Evolutionary conservation across 495 filamentous ascomycete genomes (phyloP).

Genomic region (Trypethelium eluteriae): DNA sequence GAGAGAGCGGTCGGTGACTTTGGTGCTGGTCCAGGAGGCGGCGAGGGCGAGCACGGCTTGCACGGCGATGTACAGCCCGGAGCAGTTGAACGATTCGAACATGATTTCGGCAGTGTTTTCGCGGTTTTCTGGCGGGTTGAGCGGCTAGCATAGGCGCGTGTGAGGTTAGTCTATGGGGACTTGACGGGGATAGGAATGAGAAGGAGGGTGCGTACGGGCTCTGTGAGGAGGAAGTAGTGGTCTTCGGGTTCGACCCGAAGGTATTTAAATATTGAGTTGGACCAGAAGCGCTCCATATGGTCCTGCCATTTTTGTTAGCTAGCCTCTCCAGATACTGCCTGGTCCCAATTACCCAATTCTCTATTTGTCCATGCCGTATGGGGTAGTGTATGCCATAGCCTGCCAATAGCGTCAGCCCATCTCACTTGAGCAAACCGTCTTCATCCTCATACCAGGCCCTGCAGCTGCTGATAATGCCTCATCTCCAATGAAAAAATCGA

Average conservation of each 20-base stretch:
- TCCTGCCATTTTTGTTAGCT: conserved; percentile 49
- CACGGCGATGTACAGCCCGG: conserved; percentile 96
- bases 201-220: conserved; percentile 58
- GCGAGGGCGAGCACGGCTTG: conserved; percentile 94
- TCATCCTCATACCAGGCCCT: conserved; percentile 60
- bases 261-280: conserved; percentile 99
- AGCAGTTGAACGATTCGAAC: conserved; percentile 99
- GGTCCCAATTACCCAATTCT: conserved; percentile 70
- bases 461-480: conserved; percentile 77
- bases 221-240: conserved; percentile 94
- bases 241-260: conserved; percentile 96
- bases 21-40: conserved; percentile 96
- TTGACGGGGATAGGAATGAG: not conserved
- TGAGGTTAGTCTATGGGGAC: not conserved
- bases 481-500: conserved; percentile 98
- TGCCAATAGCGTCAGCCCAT: conserved; percentile 33
- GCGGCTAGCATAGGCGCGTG: conserved; percentile 51
- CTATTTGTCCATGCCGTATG: conserved; percentile 93
- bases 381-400: conserved; percentile 96
- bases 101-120: conserved; percentile 99
- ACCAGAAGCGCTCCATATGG: conserved; percentile 99
- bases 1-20: conserved; percentile 92
- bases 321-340: not conserved
- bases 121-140: conserved; percentile 96
- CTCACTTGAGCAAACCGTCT: not conserved